These are phyloP conservation scores for Neopestalotiopsis clavispora DNA, from an alignment of 2,329 filamentous ascomycete species.

Conservation along the genomic window DNA sequence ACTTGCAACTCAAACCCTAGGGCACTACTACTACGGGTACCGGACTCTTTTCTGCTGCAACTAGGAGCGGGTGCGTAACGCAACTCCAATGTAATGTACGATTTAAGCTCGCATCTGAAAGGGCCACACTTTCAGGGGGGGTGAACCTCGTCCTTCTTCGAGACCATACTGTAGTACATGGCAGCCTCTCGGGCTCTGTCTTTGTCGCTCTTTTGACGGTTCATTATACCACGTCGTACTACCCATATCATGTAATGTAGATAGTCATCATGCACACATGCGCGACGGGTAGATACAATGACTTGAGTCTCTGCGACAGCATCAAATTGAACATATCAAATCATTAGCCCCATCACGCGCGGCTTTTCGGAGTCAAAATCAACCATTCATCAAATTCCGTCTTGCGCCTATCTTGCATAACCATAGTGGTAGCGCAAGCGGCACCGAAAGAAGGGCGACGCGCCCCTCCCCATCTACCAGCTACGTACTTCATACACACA, in stretches of 20 bases:
- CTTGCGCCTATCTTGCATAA: constrained; percentile 16
- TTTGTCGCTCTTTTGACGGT: too few relatives aligned
- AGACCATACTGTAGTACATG: not conserved
- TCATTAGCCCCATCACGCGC: too few relatives aligned
- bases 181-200: too few relatives aligned
- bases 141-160: not conserved
- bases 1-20: not conserved
- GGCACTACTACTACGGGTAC: not conserved
- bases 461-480: not conserved
- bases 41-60: not conserved
- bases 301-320: too few relatives aligned
- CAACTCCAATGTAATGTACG: constrained; percentile 14
- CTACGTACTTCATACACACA: too few relatives aligned
- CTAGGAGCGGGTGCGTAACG: constrained; percentile 11
- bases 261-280: too few relatives aligned
- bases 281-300: too few relatives aligned
- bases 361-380: not conserved
- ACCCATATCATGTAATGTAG: too few relatives aligned
- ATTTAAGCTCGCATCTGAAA: constrained; percentile 10
- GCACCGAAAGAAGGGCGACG: too few relatives aligned
- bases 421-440: not conserved
- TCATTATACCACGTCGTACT: too few relatives aligned
- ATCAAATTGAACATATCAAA: too few relatives aligned
- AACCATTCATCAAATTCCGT: not conserved
- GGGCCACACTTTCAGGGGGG: constrained; percentile 2